phyloP scores from a whole-genome alignment of 495 filamentous ascomycete species.

The Penicillium psychrofluorescens region DNA sequence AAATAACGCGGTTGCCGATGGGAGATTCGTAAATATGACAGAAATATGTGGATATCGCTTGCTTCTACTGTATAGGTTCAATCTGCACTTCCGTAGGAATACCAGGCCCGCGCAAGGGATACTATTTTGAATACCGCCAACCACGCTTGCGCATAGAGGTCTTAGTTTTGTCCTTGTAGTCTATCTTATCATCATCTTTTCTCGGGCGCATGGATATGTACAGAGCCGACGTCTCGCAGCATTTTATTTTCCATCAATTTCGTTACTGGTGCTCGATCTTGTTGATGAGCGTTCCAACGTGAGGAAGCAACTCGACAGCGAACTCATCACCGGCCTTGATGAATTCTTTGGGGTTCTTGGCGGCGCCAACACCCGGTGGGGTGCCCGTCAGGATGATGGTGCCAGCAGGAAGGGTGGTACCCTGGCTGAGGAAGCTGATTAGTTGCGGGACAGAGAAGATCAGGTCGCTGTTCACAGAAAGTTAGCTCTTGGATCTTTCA shows the following conservation, averaged over 20 bases:
- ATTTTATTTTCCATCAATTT: neutral
- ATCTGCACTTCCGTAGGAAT: no score
- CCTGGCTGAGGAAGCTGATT: slow-evolving; percentile 67
- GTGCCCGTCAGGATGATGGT: slow-evolving; percentile 85
- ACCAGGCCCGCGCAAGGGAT: no score
- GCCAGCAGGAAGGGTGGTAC: slow-evolving; percentile 71
- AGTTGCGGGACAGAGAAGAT: slow-evolving; percentile 71
- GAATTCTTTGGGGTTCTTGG: slow-evolving; percentile 48
- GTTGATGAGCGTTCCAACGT: slow-evolving; percentile 34
- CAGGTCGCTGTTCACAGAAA: slow-evolving; percentile 47
- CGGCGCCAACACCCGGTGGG: slow-evolving; percentile 44
- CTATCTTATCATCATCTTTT: no score
- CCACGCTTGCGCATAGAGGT: no score
- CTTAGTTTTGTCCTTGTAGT: no score
- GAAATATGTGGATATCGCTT: no score
- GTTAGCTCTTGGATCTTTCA: neutral
- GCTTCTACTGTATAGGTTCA: no score
- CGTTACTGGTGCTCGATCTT: slow-evolving; percentile 27
- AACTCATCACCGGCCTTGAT: slow-evolving; percentile 55
- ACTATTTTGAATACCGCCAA: no score
- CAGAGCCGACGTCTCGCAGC: no score
- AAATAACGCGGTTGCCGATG: no score
- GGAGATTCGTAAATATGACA: no score
- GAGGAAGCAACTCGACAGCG: slow-evolving; percentile 44
- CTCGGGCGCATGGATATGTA: no score